These are phyloP conservation scores for Pneumocystis murina DNA, from an alignment of 1,139 yeast genomes.

Conservation along the genomic window DNA sequence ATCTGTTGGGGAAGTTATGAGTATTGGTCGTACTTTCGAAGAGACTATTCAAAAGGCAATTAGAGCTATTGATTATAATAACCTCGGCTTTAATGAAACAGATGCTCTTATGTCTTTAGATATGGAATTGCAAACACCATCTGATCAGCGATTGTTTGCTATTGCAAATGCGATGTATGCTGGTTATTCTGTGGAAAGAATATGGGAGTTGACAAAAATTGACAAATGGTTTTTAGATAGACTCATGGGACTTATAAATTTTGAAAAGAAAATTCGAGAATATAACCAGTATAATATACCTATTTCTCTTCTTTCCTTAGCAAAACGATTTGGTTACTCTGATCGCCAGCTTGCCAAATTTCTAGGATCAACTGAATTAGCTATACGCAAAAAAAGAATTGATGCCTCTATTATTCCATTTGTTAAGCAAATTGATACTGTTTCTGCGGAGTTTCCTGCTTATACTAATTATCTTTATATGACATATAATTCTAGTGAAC, in stretches of 20 bases:
- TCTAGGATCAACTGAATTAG: conserved; percentile 80
- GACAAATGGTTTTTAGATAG: conserved; percentile 96
- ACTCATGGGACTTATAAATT: conserved; percentile 53
- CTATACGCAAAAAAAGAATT: conserved; percentile 78
- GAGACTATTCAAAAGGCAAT: conserved; percentile 97
- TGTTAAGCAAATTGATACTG: conserved; percentile 95
- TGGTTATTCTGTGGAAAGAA: conserved; percentile 70
- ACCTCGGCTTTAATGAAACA: conserved; percentile 83
- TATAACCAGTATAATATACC: conserved; percentile 49
- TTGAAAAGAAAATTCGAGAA: conserved; percentile 47
- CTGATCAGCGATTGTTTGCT: conserved; percentile 92
- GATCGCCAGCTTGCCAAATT: conserved; percentile 93
- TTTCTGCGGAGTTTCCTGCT: conserved; percentile 98
- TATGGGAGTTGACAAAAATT: conserved; percentile 81
- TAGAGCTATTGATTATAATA: conserved; percentile 87
- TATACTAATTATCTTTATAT: conserved; percentile 86
- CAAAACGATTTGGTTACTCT: conserved; percentile 93
- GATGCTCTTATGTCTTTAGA: conserved; percentile 81
- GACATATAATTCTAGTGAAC: conserved; percentile 85
- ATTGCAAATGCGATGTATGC: conserved; percentile 86
- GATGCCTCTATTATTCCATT: conserved; percentile 81
- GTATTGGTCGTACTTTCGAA: conserved; percentile 93
- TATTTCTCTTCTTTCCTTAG: conserved; percentile 49
- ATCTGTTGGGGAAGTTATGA: conserved; percentile 98
- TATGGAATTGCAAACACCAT: conserved; percentile 80